phyloP scores from a whole-genome alignment of 192 early-diverging fungal species.

The Linnemannia hyalina region DNA sequence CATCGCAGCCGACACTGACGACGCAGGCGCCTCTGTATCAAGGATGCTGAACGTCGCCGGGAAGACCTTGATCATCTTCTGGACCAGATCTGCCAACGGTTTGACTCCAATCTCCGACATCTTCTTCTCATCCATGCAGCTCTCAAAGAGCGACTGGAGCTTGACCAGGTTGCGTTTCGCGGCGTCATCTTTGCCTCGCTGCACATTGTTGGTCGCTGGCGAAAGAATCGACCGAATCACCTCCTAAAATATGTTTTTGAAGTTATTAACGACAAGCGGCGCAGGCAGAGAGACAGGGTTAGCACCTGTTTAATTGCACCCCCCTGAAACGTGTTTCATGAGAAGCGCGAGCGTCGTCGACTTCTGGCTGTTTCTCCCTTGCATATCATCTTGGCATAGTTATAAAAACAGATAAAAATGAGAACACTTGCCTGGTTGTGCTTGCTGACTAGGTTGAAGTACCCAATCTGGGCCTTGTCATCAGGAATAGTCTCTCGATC shows the following conservation, averaged over 20 bases:
- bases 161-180: constrained; percentile 68
- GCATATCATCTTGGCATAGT: background rate
- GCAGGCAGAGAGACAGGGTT: background rate
- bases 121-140: constrained; percentile 64
- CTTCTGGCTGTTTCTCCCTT: background rate
- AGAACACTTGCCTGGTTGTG: constrained; percentile 57
- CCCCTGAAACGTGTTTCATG: background rate
- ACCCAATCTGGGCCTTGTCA: constrained; percentile 63
- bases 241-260: constrained; percentile 29
- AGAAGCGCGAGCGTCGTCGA: background rate
- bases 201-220: constrained; percentile 48
- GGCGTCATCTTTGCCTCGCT: constrained; percentile 47
- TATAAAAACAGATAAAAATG: background rate
- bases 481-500: constrained; percentile 68
- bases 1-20: background rate
- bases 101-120: constrained; percentile 55
- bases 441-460: constrained; percentile 59
- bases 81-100: constrained; percentile 56
- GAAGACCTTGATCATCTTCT: constrained; percentile 51
- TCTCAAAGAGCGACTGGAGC: constrained; percentile 67
- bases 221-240: constrained; percentile 64
- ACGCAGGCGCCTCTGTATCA: constrained; percentile 11
- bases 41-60: constrained; percentile 34
- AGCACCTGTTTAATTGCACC: background rate
- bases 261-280: background rate